A percentile compares a stretch with the other conserved stretches of the same genome.
phyloP scores from a whole-genome alignment of 2,329 filamentous ascomycete genomes.

The Dryadomyces quercus-mongolicae region DNA sequence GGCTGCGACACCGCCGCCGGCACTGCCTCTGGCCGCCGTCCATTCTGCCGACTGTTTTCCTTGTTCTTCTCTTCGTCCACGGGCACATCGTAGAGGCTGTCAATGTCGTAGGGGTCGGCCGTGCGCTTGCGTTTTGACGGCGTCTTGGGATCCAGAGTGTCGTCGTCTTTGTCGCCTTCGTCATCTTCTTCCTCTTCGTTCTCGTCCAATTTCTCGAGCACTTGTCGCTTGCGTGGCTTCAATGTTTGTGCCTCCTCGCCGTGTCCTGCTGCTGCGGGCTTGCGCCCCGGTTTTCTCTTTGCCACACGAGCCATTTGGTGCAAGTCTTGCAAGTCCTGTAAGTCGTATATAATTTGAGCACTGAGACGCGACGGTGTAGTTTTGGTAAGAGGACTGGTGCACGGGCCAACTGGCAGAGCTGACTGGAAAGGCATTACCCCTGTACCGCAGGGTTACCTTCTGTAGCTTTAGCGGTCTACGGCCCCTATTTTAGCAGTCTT shows the following conservation, averaged over 20 bases:
- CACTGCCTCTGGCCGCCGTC: neutral
- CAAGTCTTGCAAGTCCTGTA: too few relatives aligned
- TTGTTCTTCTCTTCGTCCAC: neutral
- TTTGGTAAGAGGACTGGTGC: too few relatives aligned
- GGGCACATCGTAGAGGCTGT: slow-evolving; percentile 5
- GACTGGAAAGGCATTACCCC: too few relatives aligned
- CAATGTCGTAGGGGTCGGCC: neutral
- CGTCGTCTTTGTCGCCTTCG: neutral
- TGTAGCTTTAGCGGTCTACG: too few relatives aligned
- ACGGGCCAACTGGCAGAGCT: too few relatives aligned
- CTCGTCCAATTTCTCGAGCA: neutral
- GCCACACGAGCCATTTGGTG: slow-evolving; percentile 6
- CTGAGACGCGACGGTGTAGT: neutral
- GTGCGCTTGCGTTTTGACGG: neutral
- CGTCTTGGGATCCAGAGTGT: neutral
- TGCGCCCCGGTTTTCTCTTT: neutral
- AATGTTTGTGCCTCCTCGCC: neutral
- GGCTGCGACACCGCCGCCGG: neutral
- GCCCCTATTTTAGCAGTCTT: too few relatives aligned
- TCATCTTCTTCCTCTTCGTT: neutral
- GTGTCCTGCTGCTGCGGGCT: neutral
- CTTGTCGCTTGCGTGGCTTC: neutral
- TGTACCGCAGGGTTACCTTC: too few relatives aligned
- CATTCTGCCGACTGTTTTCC: neutral
- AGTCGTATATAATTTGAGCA: neutral